Base-by-base conservation (phyloP, 306 rosid genomes). In the Glycine latifolia region DNA sequence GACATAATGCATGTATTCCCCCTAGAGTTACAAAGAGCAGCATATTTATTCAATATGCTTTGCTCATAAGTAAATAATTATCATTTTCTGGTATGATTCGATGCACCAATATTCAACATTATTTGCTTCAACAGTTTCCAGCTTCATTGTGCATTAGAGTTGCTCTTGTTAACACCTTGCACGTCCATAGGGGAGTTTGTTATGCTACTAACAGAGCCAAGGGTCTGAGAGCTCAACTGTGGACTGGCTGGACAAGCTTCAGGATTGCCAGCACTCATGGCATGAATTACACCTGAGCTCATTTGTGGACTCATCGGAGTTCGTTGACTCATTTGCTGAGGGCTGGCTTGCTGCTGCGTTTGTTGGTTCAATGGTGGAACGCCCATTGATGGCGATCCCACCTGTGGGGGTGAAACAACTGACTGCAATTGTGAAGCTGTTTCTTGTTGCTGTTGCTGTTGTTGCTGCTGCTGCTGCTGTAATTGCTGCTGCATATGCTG, bases 211-310 rank as follows among this genome's bases (percentile, higher is more conserved):
- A 92, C 95, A 10, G 99, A 92, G 46, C 97, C 98, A 46, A 88
- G 91, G 60, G 98, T 92, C 87, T 94, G 98, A 73, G 98, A 94
- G 84, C 97, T 94, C 89, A 92, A 87, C 90, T 91, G 98, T 68
- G 99, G 97, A 85, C 99, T 95, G 2, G 97, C 92, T 0, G 98
- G 99, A 88, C 98, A 95, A 74, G 88, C 91, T 80, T 91, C 99
- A 10, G 92, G 94, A 85, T 93, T 95, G 50, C 98, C 97, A 13
- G 99, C 86, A 84, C 94, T 90, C 81, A 90, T 84, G 49, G 88
- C 94, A 83, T 90, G 99, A 61, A 95, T 83, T 61, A 96, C 92
- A 68, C 99, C 97, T 7, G 99, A 89, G 85, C 96, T 95, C 86
- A 95, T 75, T 67, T 91, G 97, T 0, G 98, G 99, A 80, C 99